Evolutionary conservation across 2,329 filamentous ascomycete genomes (phyloP).

Genomic region (Aspergillus oerlinghausenensis): DNA sequence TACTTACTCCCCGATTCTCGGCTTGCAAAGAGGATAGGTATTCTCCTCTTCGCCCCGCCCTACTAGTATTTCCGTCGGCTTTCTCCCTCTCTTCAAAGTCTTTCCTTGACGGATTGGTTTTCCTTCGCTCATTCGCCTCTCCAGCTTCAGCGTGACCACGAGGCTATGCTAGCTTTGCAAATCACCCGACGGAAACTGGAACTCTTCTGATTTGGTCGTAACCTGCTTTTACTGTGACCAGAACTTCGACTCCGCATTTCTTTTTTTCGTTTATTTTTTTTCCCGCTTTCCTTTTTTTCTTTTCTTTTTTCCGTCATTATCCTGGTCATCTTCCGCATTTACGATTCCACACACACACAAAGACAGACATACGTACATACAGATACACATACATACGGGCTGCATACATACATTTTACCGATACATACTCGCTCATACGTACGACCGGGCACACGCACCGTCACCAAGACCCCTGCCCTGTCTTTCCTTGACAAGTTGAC

Average conservation of each 20-base stretch:
- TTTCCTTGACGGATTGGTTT: background rate
- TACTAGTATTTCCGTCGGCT: slow-evolving; percentile 1
- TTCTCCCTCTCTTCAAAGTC: background rate
- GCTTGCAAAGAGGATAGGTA: background rate
- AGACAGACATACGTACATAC: slow-evolving; percentile 10
- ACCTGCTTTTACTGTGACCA: slow-evolving; percentile 10
- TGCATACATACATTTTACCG: slow-evolving; percentile 3
- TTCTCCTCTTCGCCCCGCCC: background rate
- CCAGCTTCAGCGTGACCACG: slow-evolving; percentile 22
- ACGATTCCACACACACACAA: slow-evolving; percentile 6
- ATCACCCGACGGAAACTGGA: slow-evolving; percentile 28
- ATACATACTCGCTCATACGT: slow-evolving; percentile 7
- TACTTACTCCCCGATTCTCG: background rate
- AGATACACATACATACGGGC: slow-evolving; percentile 3
- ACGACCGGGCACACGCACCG: slow-evolving; percentile 9
- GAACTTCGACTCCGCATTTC: slow-evolving; percentile 21
- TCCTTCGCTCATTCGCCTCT: background rate
- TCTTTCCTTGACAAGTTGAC: slow-evolving; percentile 6
- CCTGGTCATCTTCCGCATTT: slow-evolving; percentile 18
- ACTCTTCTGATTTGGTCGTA: slow-evolving; percentile 22
- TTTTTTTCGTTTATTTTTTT: background rate
- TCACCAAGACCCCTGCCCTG: slow-evolving; percentile 7
- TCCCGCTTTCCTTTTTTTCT: background rate
- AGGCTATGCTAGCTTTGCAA: slow-evolving; percentile 31
- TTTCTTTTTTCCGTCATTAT: slow-evolving; percentile 2